Conservation (phyloP, 2,329 filamentous ascomycete species). For the Davidsoniella virescens region DNA sequence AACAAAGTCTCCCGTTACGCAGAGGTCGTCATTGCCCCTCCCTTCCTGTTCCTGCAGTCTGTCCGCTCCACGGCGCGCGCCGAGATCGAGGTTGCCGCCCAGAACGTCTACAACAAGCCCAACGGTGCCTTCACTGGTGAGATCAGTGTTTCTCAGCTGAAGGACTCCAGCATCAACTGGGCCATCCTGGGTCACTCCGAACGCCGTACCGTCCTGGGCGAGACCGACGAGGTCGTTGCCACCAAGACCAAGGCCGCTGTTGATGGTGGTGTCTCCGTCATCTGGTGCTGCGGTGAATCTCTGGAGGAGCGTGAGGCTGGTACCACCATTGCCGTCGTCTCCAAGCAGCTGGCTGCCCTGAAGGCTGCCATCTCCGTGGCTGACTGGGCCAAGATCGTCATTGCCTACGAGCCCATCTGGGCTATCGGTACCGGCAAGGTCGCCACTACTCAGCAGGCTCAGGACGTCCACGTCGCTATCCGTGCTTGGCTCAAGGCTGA, state of each 20-base stretch:
- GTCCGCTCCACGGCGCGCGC: slow-evolving; percentile 62
- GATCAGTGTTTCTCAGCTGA: slow-evolving; percentile 81
- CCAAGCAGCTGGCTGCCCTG: slow-evolving; percentile 69
- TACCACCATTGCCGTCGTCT: slow-evolving; percentile 76
- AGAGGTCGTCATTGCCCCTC: slow-evolving; percentile 93
- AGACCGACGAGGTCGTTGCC: slow-evolving; percentile 72
- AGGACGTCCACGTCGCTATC: slow-evolving; percentile 87
- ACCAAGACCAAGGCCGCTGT: slow-evolving; percentile 89
- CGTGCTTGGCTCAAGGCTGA: slow-evolving; percentile 72
- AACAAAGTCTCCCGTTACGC: slow-evolving; percentile 12
- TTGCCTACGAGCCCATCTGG: slow-evolving; percentile 99
- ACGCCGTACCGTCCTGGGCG: slow-evolving; percentile 75
- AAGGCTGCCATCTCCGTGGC: slow-evolving; percentile 45
- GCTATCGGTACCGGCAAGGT: slow-evolving; percentile 88
- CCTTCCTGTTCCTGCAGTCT: slow-evolving; percentile 76
- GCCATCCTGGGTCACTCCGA: slow-evolving; percentile 88
- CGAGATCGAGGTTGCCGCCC: slow-evolving; percentile 72
- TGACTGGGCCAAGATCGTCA: slow-evolving; percentile 87
- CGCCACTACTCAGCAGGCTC: slow-evolving; percentile 73
- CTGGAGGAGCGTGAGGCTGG: slow-evolving; percentile 77
- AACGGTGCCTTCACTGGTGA: slow-evolving; percentile 96
- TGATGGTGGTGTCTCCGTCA: slow-evolving; percentile 74
- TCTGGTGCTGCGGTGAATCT: slow-evolving; percentile 94
- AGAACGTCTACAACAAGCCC: slow-evolving; percentile 96
- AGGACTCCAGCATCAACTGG: slow-evolving; percentile 80